Evolutionary conservation across 1,139 yeast species (phyloP).

Genomic region (Saccharomyces hybrid): DNA sequence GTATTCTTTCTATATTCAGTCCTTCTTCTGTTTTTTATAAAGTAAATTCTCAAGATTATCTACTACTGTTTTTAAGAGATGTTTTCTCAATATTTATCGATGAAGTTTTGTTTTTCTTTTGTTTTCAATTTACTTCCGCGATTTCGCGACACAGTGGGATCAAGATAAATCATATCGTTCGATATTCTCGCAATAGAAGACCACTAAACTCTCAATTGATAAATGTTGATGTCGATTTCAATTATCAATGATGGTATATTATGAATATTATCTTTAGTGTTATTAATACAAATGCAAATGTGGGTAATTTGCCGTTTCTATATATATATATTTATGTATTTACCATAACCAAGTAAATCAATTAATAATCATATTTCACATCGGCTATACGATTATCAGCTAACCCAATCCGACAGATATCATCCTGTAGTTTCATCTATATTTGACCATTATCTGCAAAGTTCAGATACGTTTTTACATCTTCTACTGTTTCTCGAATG

Average conservation of each 20-base stretch:
- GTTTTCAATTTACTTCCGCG: not conserved
- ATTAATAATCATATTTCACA: too few species aligned
- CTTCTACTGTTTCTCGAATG: constrained; percentile 12
- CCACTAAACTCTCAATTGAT: not conserved
- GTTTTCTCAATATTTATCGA: not conserved
- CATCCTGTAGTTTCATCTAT: not conserved
- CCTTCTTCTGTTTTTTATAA: not conserved
- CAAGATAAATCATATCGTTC: not conserved
- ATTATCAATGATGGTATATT: not conserved
- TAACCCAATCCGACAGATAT: not conserved
- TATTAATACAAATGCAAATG: not conserved
- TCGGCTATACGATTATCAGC: not conserved
- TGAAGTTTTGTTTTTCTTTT: not conserved
- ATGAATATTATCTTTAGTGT: not conserved
- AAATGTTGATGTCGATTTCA: not conserved
- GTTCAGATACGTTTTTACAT: constrained; percentile 15
- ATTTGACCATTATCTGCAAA: constrained; percentile 11
- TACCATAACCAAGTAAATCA: not conserved
- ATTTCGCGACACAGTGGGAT: not conserved
- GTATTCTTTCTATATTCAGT: not conserved
- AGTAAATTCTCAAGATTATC: not conserved
- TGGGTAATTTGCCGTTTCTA: not conserved
- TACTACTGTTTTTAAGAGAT: not conserved
- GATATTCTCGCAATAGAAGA: not conserved
- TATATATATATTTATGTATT: not conserved